phyloP scores from a whole-genome alignment of 2,329 filamentous ascomycete species.

The Fragosphaeria purpurea region DNA sequence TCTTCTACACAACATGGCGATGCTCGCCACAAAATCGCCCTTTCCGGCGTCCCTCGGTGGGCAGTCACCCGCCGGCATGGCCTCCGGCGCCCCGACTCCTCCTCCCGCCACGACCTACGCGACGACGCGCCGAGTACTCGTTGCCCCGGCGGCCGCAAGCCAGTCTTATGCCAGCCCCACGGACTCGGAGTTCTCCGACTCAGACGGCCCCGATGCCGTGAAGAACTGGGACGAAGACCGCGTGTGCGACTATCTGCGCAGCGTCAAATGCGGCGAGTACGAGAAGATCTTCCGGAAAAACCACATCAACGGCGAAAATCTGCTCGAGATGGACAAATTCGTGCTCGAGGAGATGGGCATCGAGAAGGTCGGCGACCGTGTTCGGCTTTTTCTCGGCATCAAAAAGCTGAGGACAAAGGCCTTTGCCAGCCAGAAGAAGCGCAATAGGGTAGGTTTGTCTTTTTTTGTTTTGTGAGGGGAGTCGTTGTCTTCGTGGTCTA shows the following conservation, averaged over 20 bases:
- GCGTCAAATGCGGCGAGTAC: constrained; percentile 89
- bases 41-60: constrained; percentile 50
- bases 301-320: constrained; percentile 94
- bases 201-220: constrained; percentile 63
- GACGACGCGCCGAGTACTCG: constrained; percentile 41
- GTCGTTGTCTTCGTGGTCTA: not conserved
- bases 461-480: not conserved
- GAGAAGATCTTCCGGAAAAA: constrained; percentile 76
- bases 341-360: constrained; percentile 97
- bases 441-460: constrained; percentile 56
- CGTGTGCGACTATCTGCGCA: constrained; percentile 83
- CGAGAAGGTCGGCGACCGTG: constrained; percentile 92
- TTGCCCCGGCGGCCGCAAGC: constrained; percentile 33
- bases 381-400: constrained; percentile 78
- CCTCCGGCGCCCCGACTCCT: constrained; percentile 33
- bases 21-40: constrained; percentile 66
- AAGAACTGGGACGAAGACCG: constrained; percentile 86
- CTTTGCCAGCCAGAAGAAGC: constrained; percentile 68
- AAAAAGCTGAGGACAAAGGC: constrained; percentile 72
- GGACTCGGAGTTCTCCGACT: constrained; percentile 85
- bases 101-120: constrained; percentile 34
- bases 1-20: constrained; percentile 47
- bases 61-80: constrained; percentile 30
- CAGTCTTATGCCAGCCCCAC: constrained; percentile 71
- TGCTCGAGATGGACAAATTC: constrained; percentile 93